phyloP scores from a whole-genome alignment of 805 yeast species.

The Ogataea dorogensis region DNA sequence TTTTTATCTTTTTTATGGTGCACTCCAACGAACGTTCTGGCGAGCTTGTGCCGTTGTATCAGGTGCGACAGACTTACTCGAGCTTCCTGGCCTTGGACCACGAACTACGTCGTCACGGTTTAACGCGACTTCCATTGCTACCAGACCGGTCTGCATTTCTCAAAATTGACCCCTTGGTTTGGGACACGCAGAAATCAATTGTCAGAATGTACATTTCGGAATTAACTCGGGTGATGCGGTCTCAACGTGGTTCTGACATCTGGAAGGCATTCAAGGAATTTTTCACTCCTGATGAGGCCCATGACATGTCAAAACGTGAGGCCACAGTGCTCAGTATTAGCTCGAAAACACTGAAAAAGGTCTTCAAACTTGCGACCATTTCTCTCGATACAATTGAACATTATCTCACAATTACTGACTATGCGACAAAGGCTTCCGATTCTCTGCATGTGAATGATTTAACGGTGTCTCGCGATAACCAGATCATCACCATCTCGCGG shows the following conservation, averaged over 20 bases:
- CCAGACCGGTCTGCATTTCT: conserved; percentile 29
- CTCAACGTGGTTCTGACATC: conserved; percentile 20
- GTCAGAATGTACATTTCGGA: conserved; percentile 32
- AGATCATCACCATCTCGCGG: conserved; percentile 26
- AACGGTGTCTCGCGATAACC: conserved; percentile 23
- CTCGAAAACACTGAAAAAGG: conserved; percentile 27
- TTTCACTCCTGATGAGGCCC: conserved; percentile 30
- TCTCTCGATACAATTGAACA: conserved; percentile 26
- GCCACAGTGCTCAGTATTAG: conserved; percentile 29
- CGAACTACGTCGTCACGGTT: conserved; percentile 47
- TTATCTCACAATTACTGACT: conserved; percentile 23
- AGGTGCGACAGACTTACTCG: conserved; percentile 60
- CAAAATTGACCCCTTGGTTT: conserved; percentile 31
- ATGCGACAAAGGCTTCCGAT: conserved; percentile 25
- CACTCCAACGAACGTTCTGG: conserved; percentile 55
- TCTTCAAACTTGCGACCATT: conserved; percentile 17
- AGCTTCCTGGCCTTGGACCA: conserved; percentile 63
- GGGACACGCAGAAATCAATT: conserved; percentile 35
- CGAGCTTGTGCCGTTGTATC: conserved; percentile 60
- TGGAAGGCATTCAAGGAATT: conserved; percentile 28
- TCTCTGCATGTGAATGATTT: conserved; percentile 23
- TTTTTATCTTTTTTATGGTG: conserved; percentile 59
- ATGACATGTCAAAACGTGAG: conserved; percentile 24
- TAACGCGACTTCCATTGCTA: conserved; percentile 25
- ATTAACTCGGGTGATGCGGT: conserved; percentile 25